A percentile compares a stretch with the other conserved stretches of the same genome.
Evolutionary conservation across 805 yeast genomes (phyloP).

Genomic region (Lachancea kluyveri): DNA sequence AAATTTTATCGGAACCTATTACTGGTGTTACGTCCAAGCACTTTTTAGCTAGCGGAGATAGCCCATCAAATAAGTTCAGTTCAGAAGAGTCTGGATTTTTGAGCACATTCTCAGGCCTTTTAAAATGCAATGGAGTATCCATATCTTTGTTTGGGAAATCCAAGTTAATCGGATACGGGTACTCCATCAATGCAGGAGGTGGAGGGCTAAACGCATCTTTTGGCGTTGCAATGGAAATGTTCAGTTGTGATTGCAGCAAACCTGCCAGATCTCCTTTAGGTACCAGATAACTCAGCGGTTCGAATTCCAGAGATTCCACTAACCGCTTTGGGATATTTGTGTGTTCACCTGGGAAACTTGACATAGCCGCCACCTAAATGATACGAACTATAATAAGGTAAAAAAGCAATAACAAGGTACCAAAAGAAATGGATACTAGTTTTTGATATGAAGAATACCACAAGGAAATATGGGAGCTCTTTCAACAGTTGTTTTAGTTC

Average conservation of each 20-base stretch:
- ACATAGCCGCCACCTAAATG: slow-evolving; percentile 29
- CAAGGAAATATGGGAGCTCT: no score
- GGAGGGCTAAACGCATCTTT: slow-evolving; percentile 1
- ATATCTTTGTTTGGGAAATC: neutral
- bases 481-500: no score
- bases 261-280: slow-evolving; percentile 24
- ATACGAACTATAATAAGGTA: no score
- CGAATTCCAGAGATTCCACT: slow-evolving; percentile 19
- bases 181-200: neutral
- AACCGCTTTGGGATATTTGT: slow-evolving; percentile 22
- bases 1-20: neutral
- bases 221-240: neutral
- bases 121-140: slow-evolving; percentile 1
- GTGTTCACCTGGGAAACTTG: slow-evolving; percentile 26
- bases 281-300: slow-evolving; percentile 24
- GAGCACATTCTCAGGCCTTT: neutral
- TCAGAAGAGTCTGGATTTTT: no score
- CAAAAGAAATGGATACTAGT: no score
- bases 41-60: slow-evolving; percentile 21
- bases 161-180: neutral
- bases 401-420: no score
- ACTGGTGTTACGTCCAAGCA: slow-evolving; percentile 7
- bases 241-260: slow-evolving; percentile 8
- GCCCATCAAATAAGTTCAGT: slow-evolving; percentile 12
- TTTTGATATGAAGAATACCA: no score